Conservation (phyloP, 2,329 filamentous ascomycete species). For the Pseudogymnoascus sp. region DNA sequence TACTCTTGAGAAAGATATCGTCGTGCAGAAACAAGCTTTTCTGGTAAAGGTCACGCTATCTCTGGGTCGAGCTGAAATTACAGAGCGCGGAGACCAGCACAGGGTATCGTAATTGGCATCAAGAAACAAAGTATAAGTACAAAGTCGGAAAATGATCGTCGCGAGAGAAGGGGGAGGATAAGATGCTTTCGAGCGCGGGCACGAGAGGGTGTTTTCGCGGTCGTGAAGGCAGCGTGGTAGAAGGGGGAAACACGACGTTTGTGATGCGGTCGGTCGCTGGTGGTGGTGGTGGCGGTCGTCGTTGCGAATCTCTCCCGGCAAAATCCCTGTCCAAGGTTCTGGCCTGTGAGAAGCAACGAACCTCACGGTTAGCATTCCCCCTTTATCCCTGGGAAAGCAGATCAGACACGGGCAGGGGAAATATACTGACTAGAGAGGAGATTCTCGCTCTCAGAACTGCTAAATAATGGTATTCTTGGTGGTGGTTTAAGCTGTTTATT, state of each 20-base stretch:
- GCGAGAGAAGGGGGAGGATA: neutral
- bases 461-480: constrained; percentile 11
- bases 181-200: neutral
- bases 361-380: constrained; percentile 2
- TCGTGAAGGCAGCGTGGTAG: constrained; percentile 11
- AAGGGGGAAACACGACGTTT: constrained; percentile 9
- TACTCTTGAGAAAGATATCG: constrained; percentile 9
- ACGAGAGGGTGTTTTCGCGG: constrained; percentile 3
- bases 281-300: neutral
- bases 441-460: constrained; percentile 5
- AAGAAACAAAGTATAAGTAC: constrained; percentile 21
- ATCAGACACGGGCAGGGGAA: neutral
- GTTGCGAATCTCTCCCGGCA: constrained; percentile 11
- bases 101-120: constrained; percentile 28
- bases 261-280: constrained; percentile 5
- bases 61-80: constrained; percentile 12
- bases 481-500: constrained; percentile 4
- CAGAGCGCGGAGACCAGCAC: constrained; percentile 15
- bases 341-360: neutral
- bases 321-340: constrained; percentile 11
- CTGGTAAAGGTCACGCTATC: constrained; percentile 7
- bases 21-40: constrained; percentile 6
- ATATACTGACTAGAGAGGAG: constrained; percentile 1
- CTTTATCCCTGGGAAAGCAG: neutral
- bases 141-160: constrained; percentile 18